A percentile compares a stretch with the other conserved stretches of the same genome.
These are phyloP conservation scores for Leccinum solheimii DNA, from an alignment of 1,284 basidiomycete genomes.

Conservation along the genomic window DNA sequence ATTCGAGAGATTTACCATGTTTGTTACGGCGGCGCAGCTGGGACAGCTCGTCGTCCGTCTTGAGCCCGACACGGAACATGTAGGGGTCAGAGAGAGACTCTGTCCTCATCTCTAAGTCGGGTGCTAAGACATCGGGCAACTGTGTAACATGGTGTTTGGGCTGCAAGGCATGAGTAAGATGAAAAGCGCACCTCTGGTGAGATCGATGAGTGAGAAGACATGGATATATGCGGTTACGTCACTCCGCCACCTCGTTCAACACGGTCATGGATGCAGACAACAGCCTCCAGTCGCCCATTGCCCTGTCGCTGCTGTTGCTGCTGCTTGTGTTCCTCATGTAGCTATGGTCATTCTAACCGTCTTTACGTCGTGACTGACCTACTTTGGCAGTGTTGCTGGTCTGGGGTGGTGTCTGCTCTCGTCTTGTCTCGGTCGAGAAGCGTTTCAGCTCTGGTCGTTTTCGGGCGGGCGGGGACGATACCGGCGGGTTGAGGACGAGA, in stretches of 20 bases:
- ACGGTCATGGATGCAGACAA: slow-evolving; percentile 15
- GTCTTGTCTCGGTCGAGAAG: slow-evolving; percentile 59
- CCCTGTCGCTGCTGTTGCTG: slow-evolving; percentile 30
- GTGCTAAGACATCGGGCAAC: slow-evolving; percentile 37
- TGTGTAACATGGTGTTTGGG: slow-evolving; percentile 3
- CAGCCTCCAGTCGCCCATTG: slow-evolving; percentile 5
- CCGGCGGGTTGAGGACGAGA: slow-evolving; percentile 42
- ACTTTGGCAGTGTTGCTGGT: slow-evolving; percentile 43
- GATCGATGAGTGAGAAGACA: background rate
- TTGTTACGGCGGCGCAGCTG: slow-evolving; percentile 55
- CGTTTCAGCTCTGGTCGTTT: slow-evolving; percentile 32
- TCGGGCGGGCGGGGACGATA: slow-evolving; percentile 13
- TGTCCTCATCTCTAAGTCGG: slow-evolving; percentile 48
- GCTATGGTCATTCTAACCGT: slow-evolving; percentile 11
- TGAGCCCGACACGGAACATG: slow-evolving; percentile 54
- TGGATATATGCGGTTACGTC: background rate
- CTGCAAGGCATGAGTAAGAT: background rate
- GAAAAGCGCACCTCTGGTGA: slow-evolving; percentile 15
- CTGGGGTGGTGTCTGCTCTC: slow-evolving; percentile 65
- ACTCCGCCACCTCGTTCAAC: background rate
- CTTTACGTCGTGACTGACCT: slow-evolving; percentile 6
- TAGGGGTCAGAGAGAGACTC: slow-evolving; percentile 54
- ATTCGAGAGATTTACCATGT: slow-evolving; percentile 62
- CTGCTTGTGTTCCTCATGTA: slow-evolving; percentile 48
- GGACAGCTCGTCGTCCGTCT: slow-evolving; percentile 60